Conservation (phyloP, 2,329 filamentous ascomycete species). For the Elsinoe perseae region DNA sequence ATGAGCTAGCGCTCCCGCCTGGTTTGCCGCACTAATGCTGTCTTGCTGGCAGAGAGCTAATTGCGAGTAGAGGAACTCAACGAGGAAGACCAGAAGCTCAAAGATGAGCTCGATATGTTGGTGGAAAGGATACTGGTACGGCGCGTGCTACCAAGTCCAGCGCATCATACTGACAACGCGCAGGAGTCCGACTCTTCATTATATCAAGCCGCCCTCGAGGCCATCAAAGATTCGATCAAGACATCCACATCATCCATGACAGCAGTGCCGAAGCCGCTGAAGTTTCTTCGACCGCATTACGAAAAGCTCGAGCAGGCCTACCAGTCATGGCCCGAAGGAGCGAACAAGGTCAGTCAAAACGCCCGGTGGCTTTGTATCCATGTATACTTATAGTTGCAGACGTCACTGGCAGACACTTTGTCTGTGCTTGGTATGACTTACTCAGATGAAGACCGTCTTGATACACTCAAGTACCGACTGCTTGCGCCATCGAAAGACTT, state of each 20-base stretch:
- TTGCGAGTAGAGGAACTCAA: slow-evolving; percentile 72
- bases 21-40: slow-evolving; percentile 4
- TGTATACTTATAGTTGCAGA: slow-evolving; percentile 32
- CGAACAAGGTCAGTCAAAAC: slow-evolving; percentile 61
- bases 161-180: slow-evolving; percentile 16
- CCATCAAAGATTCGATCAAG: slow-evolving; percentile 98
- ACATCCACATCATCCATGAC: slow-evolving; percentile 99
- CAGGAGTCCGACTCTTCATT: slow-evolving; percentile 80
- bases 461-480: slow-evolving; percentile 92
- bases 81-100: slow-evolving; percentile 97
- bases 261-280: slow-evolving; percentile 93
- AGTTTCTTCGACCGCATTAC: slow-evolving; percentile 96
- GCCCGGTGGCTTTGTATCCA: neutral
- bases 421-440: slow-evolving; percentile 99
- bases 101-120: slow-evolving; percentile 95
- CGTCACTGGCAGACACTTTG: slow-evolving; percentile 82
- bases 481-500: slow-evolving; percentile 87
- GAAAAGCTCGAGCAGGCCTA: slow-evolving; percentile 79
- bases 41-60: neutral
- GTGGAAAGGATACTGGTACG: slow-evolving; percentile 84
- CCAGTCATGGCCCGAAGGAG: slow-evolving; percentile 76
- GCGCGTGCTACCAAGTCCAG: slow-evolving; percentile 3
- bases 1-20: slow-evolving; percentile 59
- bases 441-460: slow-evolving; percentile 89
- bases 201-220: slow-evolving; percentile 86